Evolutionary conservation across 768 basidiomycete genomes (phyloP).

Genomic region (Termitomyces titanicus): DNA sequence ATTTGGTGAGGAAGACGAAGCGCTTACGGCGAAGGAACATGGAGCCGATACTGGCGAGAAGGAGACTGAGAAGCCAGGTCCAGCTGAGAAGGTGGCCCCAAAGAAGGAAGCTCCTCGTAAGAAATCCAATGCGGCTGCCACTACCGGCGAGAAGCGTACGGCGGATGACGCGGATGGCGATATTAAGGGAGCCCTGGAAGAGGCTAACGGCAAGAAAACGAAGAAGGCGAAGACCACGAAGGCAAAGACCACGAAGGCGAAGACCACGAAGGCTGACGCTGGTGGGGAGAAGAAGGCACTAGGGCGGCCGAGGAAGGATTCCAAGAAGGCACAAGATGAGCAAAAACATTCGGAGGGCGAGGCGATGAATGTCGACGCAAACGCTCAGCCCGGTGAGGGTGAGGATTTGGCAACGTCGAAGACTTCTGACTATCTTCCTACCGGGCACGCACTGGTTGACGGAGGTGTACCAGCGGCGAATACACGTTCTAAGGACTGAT

Average conservation of each 20-base stretch:
- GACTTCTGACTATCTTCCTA: constrained; percentile 8
- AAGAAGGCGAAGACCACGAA: constrained; percentile 21
- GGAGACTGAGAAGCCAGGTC: not conserved
- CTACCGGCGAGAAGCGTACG: constrained; percentile 10
- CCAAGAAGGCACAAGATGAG: constrained; percentile 2
- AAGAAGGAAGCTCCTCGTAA: constrained; percentile 11
- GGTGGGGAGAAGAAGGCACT: constrained; percentile 14
- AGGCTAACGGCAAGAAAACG: constrained; percentile 16
- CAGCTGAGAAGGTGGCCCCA: not conserved
- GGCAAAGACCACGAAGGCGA: constrained; percentile 22
- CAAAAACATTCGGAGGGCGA: not conserved
- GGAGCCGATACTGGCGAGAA: not conserved
- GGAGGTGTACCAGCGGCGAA: constrained; percentile 13
- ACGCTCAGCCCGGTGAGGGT: not conserved
- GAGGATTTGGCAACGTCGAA: not conserved
- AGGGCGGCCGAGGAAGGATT: constrained; percentile 15
- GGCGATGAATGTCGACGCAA: not conserved
- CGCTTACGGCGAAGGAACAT: not conserved
- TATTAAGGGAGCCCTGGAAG: constrained; percentile 12
- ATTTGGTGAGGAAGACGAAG: not conserved
- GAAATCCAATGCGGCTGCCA: constrained; percentile 10
- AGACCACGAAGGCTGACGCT: constrained; percentile 4
- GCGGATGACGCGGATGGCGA: constrained; percentile 4
- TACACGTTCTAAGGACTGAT: constrained; percentile 14
- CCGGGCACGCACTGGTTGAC: not conserved